Base-by-base conservation (phyloP, 768 basidiomycete species). In the Phylloporus sp. region DNA sequence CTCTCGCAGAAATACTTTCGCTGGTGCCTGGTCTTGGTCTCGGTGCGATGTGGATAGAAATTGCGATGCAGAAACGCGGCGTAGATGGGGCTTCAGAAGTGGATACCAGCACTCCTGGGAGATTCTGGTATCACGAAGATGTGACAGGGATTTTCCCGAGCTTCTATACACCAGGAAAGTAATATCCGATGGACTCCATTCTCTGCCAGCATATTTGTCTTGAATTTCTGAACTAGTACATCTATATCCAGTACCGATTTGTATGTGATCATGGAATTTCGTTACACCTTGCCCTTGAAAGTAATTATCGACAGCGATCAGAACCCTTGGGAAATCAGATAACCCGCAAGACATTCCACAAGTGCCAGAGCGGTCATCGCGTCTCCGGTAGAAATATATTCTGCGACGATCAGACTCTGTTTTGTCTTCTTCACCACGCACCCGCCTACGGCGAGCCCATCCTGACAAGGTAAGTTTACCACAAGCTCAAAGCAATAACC, bases 11-110 rank as follows among this genome's bases (percentile, higher is more conserved):
- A 2, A 66, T 68, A 32, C 59, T 86, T 32, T 58, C 63, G 3
- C 59, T 63, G 0, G 64, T 56, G 5, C 68, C 74, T 6, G 83
- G 85, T 5, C 77, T 88, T 72, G 84, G 82, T 1, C 56, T 89
- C 13, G 77, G 76, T 4, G 85, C 79, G 18, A 79, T 81, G 41
- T 90, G 82, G 80, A 79, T 88, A 20, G 86, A 91, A 68, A 72
- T 88, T 12, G 80, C 69, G 26, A 75, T 80, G 27, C 63, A 63
- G 58, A 43, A 29, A 10, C 11, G 64, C 11, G 45, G 54, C 13
- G 8, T 6, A 11, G 44, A 44, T 16, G 57, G 48, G 2, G 47
- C 44, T 7, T 57, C 31, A 1, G 49, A 47, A 38, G 60, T 52
- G 26, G 55, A 57, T 11, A 22, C 0, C 16, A 35, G 18, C 13